phyloP scores from a whole-genome alignment of 768 basidiomycete species.

The Dentipellis fragilis region DNA sequence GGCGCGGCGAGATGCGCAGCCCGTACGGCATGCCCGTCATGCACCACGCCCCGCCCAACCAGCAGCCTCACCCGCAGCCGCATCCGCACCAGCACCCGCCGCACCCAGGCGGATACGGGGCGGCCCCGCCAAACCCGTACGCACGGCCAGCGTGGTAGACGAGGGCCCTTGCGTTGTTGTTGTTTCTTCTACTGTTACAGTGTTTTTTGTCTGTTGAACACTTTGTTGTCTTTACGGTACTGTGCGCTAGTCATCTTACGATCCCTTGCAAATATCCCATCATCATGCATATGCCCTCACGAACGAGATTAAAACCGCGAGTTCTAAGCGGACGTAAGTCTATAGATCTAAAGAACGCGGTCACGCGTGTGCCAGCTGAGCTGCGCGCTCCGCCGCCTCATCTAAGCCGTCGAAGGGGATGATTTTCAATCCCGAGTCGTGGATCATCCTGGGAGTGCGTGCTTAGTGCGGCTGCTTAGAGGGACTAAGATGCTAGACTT shows the following conservation, averaged over 20 bases:
- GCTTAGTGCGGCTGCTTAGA: slow-evolving; percentile 8
- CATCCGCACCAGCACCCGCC: slow-evolving; percentile 8
- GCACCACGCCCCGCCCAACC: slow-evolving; percentile 18
- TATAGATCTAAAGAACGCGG: neutral
- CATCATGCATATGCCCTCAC: neutral
- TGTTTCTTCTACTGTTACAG: slow-evolving; percentile 2
- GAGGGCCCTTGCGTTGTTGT: neutral
- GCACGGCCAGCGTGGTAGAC: slow-evolving; percentile 42
- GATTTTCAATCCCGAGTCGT: slow-evolving; percentile 85
- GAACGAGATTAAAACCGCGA: neutral
- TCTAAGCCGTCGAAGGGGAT: slow-evolving; percentile 89
- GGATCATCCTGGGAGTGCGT: slow-evolving; percentile 65
- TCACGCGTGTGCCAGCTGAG: slow-evolving; percentile 43
- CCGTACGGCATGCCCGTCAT: slow-evolving; percentile 27
- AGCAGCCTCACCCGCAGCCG: slow-evolving; percentile 17
- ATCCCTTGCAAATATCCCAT: neutral
- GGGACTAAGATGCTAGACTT: slow-evolving; percentile 22
- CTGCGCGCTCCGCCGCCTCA: slow-evolving; percentile 79
- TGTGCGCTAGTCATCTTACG: neutral
- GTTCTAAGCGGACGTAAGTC: neutral
- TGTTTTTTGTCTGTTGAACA: neutral
- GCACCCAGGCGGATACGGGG: slow-evolving; percentile 27
- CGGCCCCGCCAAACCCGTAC: slow-evolving; percentile 31
- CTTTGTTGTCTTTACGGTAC: slow-evolving; percentile 1
- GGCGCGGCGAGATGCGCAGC: slow-evolving; percentile 30